Percentiles rank a stretch among this genome's conserved stretches.
phyloP scores from a whole-genome alignment of 108 stramenopile species.

The Skeletonema marinoi region DNA sequence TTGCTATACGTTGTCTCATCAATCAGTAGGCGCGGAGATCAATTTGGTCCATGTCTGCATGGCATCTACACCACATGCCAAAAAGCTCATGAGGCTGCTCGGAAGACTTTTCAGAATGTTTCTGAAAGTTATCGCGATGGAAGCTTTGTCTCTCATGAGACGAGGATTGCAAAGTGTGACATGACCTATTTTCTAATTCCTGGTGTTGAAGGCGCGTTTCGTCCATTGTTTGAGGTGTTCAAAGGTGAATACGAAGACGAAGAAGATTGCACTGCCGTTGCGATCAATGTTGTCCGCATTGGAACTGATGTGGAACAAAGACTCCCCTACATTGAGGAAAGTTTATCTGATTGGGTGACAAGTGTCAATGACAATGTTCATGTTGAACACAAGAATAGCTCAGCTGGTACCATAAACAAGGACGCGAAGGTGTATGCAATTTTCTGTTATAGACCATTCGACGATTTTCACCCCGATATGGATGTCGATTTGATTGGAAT shows the following conservation, averaged over 20 bases:
- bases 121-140: not conserved
- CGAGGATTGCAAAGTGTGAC: not conserved
- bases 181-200: not conserved
- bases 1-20: not conserved
- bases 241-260: not conserved
- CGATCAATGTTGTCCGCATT: not conserved
- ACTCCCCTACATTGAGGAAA: not conserved
- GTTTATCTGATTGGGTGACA: not conserved
- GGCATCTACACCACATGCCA: not conserved
- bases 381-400: no score
- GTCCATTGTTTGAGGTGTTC: not conserved
- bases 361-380: not conserved
- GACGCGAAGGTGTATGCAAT: not conserved
- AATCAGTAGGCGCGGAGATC: not conserved
- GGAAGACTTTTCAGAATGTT: not conserved
- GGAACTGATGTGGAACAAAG: not conserved
- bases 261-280: not conserved
- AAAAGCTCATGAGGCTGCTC: not conserved
- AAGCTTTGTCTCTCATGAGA: not conserved
- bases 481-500: not conserved
- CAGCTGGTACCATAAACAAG: not conserved
- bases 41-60: not conserved
- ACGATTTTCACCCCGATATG: not conserved
- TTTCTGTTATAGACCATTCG: not conserved
- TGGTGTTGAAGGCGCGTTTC: not conserved